Evolutionary conservation across 345 rosid genomes (phyloP).

Genomic region (Eucalyptus pauciflora): DNA sequence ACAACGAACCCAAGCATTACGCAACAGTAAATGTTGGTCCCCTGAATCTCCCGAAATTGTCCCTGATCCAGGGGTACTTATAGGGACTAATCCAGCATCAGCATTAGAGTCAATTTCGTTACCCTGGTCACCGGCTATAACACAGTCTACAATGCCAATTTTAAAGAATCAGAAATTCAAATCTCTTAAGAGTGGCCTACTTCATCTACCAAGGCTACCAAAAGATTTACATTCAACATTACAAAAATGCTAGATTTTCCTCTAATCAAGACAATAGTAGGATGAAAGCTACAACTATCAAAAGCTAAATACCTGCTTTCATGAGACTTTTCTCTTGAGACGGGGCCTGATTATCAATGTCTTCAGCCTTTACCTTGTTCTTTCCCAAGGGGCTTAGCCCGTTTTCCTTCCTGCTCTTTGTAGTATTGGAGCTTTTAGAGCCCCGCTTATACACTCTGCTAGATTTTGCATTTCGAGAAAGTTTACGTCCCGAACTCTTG

Average conservation of each 20-base stretch:
- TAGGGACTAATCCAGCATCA: constrained; percentile 1
- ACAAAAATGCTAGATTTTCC: background rate
- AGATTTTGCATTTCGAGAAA: constrained; percentile 28
- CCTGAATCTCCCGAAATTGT: constrained; percentile 9
- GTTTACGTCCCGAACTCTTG: constrained; percentile 12
- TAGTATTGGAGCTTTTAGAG: constrained; percentile 31
- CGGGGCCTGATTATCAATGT: constrained; percentile 11
- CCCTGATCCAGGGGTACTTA: constrained; percentile 24
- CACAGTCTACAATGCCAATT: constrained; percentile 7
- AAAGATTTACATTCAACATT: background rate
- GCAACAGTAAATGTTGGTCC: constrained; percentile 26
- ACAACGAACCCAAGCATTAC: constrained; percentile 91
- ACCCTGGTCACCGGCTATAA: constrained; percentile 9
- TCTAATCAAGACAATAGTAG: background rate
- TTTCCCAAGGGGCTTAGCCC: constrained; percentile 15
- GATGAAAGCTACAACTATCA: background rate
- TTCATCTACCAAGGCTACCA: background rate
- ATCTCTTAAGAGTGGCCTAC: background rate
- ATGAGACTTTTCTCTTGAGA: constrained; percentile 5
- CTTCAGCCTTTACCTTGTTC: constrained; percentile 22
- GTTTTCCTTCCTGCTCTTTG: constrained; percentile 24
- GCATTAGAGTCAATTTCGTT: constrained; percentile 10
- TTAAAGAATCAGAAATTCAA: background rate
- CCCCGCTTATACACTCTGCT: constrained; percentile 24
- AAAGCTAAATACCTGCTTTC: constrained; percentile 34